phyloP scores from a whole-genome alignment of 306 rosid species.

The Canavalia gladiata region DNA sequence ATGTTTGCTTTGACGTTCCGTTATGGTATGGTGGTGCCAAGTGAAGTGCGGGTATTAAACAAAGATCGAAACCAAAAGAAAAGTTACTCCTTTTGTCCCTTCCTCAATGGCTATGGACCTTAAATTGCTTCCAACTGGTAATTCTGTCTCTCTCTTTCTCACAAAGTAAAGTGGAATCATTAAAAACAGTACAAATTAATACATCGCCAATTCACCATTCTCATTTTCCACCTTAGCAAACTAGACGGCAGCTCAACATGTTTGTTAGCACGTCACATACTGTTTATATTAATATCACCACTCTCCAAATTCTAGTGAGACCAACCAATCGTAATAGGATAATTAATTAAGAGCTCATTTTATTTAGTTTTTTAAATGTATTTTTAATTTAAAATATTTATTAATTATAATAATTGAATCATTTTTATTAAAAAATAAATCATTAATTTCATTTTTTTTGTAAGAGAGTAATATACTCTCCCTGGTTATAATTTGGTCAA shows the following conservation, averaged over 20 bases:
- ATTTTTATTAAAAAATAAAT: too few relatives aligned
- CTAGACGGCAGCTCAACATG: background rate
- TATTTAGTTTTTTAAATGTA: background rate
- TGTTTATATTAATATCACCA: background rate
- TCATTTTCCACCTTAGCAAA: background rate
- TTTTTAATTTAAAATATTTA: background rate
- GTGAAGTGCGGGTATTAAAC: slow-evolving; percentile 37
- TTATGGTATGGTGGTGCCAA: slow-evolving; percentile 50
- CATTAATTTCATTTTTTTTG: too few relatives aligned
- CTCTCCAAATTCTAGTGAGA: background rate
- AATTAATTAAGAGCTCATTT: background rate
- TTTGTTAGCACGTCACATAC: background rate
- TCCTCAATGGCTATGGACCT: slow-evolving; percentile 41
- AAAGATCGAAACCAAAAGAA: slow-evolving; percentile 28
- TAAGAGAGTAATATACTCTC: too few relatives aligned
- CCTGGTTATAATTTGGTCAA: too few relatives aligned
- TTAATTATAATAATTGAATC: too few relatives aligned
- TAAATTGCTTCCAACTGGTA: slow-evolving; percentile 39
- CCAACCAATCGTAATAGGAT: too few relatives aligned
- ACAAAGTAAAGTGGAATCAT: slow-evolving; percentile 44
- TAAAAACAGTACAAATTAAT: background rate
- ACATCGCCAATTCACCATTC: background rate
- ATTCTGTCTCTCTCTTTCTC: slow-evolving; percentile 33
- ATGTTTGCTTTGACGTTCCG: slow-evolving; percentile 77
- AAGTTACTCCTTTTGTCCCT: slow-evolving; percentile 38